phyloP scores from a whole-genome alignment of 371 early-diverging fungal genomes.

The Rhizomucor pusillus region DNA sequence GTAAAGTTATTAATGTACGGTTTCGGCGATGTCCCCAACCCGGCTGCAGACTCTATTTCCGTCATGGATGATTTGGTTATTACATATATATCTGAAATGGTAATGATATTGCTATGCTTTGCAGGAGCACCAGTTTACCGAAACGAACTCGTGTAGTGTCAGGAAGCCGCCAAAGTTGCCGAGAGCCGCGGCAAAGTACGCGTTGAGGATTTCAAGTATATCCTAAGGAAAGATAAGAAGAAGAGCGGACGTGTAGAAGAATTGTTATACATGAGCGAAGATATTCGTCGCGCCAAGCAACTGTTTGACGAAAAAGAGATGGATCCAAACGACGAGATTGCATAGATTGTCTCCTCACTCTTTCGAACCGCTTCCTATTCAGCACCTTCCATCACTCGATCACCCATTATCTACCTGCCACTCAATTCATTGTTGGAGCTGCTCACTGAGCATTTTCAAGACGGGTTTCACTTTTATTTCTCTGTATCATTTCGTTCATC shows the following conservation, averaged over 20 bases:
- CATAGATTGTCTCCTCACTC: too few species aligned
- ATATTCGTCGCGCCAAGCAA: conserved; percentile 85
- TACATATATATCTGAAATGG: conserved; percentile 89
- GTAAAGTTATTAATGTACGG: conserved; percentile 95
- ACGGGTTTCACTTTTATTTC: not conserved
- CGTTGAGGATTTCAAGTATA: conserved; percentile 93
- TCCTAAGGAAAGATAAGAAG: conserved; percentile 91
- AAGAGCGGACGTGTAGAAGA: conserved; percentile 97
- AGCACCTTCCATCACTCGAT: too few species aligned
- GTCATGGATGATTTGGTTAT: conserved; percentile 93
- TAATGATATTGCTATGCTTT: conserved; percentile 26
- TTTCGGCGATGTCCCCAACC: conserved; percentile 94
- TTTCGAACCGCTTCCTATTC: too few species aligned
- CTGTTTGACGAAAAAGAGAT: conserved; percentile 62
- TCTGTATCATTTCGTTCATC: conserved; percentile 5
- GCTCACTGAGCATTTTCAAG: not conserved
- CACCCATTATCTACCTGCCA: too few species aligned
- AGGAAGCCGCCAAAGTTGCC: conserved; percentile 65
- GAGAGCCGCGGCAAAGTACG: conserved; percentile 75
- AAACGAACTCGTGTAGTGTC: conserved; percentile 54
- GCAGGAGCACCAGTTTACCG: conserved; percentile 20
- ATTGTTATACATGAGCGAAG: conserved; percentile 91
- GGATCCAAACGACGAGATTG: conserved; percentile 32
- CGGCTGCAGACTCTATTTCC: conserved; percentile 90
- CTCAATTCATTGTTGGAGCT: too few species aligned